A percentile compares a stretch with the other conserved stretches of the same genome.
Conservation (phyloP, 2,329 filamentous ascomycete genomes). For the Stachybotrys echinatus region DNA sequence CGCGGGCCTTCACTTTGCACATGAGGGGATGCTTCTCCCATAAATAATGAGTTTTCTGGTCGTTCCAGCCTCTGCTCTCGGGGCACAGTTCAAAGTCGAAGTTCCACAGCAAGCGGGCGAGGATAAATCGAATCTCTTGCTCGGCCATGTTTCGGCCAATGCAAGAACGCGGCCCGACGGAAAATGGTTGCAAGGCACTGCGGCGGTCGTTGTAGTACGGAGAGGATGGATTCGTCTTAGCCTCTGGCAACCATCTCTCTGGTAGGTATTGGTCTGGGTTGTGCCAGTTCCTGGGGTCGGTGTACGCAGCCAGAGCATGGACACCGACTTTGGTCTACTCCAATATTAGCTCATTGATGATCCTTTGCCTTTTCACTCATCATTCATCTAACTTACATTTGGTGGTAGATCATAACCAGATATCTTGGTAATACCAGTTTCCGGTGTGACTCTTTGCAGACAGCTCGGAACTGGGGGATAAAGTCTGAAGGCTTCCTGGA, state of each 20-base stretch:
- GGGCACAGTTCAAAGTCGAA: conserved; percentile 36
- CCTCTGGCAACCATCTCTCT: conserved; percentile 39
- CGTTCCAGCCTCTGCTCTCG: conserved; percentile 8
- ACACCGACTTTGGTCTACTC: conserved; percentile 27
- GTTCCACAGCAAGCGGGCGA: conserved; percentile 41
- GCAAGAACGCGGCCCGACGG: conserved; percentile 42
- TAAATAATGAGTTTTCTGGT: background rate
- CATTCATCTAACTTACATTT: background rate
- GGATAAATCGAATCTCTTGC: conserved; percentile 43
- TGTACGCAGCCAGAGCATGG: conserved; percentile 30
- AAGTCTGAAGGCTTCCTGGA: conserved; percentile 36
- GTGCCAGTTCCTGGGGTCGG: conserved; percentile 28
- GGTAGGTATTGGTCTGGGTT: conserved; percentile 38
- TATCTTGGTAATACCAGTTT: conserved; percentile 11
- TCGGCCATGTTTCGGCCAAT: conserved; percentile 46
- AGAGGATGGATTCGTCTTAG: conserved; percentile 3
- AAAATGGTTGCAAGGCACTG: conserved; percentile 41
- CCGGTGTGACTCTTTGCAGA: background rate
- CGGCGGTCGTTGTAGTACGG: conserved; percentile 32
- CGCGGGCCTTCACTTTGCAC: conserved; percentile 9
- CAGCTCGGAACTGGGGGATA: conserved; percentile 23
- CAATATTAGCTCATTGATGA: conserved; percentile 22
- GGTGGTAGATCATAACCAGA: background rate
- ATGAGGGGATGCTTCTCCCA: conserved; percentile 21
- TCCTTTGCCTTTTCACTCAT: conserved; percentile 9